Percentiles rank a stretch among this genome's conserved stretches.
phyloP scores from a whole-genome alignment of 1,139 yeast species.

The Geotrichum klebahnii region DNA sequence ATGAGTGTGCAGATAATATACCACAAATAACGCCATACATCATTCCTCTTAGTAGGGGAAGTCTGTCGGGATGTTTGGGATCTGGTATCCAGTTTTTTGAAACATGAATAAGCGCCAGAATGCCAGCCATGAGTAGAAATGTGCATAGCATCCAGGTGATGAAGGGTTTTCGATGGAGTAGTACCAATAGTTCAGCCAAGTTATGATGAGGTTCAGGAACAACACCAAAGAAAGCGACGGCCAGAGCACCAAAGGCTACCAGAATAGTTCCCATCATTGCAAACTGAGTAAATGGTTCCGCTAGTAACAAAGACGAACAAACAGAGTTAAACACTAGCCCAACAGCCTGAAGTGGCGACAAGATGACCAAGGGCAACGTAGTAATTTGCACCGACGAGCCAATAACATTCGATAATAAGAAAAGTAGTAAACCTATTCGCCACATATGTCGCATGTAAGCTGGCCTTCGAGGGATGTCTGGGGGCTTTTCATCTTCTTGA shows the following conservation, averaged over 20 bases:
- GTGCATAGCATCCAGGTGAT: slow-evolving; percentile 46
- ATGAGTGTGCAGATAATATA: slow-evolving; percentile 76
- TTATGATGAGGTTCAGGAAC: slow-evolving; percentile 52
- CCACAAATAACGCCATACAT: slow-evolving; percentile 72
- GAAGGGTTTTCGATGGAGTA: slow-evolving; percentile 44
- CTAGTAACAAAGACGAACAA: slow-evolving; percentile 63
- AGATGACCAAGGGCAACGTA: slow-evolving; percentile 72
- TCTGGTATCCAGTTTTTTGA: slow-evolving; percentile 17
- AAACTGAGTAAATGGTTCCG: slow-evolving; percentile 60
- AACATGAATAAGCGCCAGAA: slow-evolving; percentile 31
- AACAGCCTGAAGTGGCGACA: slow-evolving; percentile 83
- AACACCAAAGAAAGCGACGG: slow-evolving; percentile 74
- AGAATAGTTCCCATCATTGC: slow-evolving; percentile 63
- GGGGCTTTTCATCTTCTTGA: slow-evolving; percentile 33
- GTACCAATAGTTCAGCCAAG: slow-evolving; percentile 45
- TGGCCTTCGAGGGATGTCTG: slow-evolving; percentile 36
- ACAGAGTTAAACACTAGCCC: slow-evolving; percentile 83
- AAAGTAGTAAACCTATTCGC: slow-evolving; percentile 69
- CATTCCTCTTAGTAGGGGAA: slow-evolving; percentile 44
- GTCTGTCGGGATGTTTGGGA: slow-evolving; percentile 16
- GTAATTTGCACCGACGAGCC: slow-evolving; percentile 84
- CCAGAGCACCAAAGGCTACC: slow-evolving; percentile 69
- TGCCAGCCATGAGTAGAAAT: slow-evolving; percentile 33
- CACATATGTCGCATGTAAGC: slow-evolving; percentile 61
- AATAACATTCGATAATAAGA: slow-evolving; percentile 67